phyloP scores from a whole-genome alignment of 371 early-diverging fungal species.

The Rhizopus microsporus region DNA sequence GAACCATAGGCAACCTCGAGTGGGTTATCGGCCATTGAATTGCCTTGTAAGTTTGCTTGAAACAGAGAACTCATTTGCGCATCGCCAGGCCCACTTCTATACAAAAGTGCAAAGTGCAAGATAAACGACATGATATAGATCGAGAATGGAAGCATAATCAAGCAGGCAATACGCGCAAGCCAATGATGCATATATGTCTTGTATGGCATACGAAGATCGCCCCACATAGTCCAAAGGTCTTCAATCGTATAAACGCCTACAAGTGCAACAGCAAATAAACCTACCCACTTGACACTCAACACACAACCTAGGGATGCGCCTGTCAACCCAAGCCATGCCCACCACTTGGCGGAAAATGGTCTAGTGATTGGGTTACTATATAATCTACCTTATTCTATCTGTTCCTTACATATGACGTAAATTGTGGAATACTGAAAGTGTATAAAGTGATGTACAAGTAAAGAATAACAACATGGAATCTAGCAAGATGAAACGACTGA shows the following conservation, averaged over 20 bases:
- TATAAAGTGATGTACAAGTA: conserved; percentile 84
- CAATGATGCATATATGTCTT: conserved; percentile 74
- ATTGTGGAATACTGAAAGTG: conserved; percentile 76
- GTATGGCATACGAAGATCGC: conserved; percentile 80
- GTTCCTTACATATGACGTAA: conserved; percentile 60
- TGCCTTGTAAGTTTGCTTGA: conserved; percentile 93
- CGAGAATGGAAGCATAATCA: conserved; percentile 86
- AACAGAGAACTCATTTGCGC: conserved; percentile 98
- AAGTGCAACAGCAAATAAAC: conserved; percentile 91
- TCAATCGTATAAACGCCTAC: conserved; percentile 96
- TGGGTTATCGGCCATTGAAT: conserved; percentile 78
- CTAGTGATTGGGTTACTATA: conserved; percentile 29
- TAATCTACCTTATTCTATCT: not conserved
- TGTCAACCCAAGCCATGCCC: conserved; percentile 82
- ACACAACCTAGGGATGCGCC: conserved; percentile 94
- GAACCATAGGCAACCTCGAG: conserved; percentile 96
- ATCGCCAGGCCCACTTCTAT: conserved; percentile 92
- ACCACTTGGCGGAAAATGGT: conserved; percentile 86
- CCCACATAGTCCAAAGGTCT: conserved; percentile 93
- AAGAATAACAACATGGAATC: conserved; percentile 98
- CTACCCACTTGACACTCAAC: conserved; percentile 99
- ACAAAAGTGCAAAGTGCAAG: conserved; percentile 92
- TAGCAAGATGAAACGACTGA: conserved; percentile 95
- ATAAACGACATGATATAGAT: conserved; percentile 92
- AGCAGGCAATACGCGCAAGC: conserved; percentile 73